Conservation (phyloP, 768 basidiomycete species). For the Gymnopilus junonius region DNA sequence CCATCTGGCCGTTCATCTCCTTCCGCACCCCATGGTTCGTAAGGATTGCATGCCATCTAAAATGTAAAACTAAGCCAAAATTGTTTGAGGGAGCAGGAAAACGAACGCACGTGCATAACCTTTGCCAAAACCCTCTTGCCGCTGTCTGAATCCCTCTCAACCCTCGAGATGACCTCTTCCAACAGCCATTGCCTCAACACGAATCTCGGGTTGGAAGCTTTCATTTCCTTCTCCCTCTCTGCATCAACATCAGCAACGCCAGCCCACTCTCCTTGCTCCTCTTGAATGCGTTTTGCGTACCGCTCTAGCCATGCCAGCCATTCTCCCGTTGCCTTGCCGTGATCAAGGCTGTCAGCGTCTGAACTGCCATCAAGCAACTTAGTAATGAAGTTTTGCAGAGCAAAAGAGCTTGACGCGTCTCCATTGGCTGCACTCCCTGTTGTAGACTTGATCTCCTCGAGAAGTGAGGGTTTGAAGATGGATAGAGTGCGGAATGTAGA, state of each 20-base stretch:
- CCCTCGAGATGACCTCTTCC: conserved; percentile 85
- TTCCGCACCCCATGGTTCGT: conserved; percentile 87
- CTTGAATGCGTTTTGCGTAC: conserved; percentile 63
- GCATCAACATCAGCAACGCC: conserved; percentile 43
- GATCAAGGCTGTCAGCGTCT: conserved; percentile 47
- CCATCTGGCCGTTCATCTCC: conserved; percentile 46
- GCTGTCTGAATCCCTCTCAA: conserved; percentile 65
- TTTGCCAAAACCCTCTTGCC: conserved; percentile 77
- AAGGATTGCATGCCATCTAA: conserved; percentile 91
- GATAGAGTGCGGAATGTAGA: conserved; percentile 78
- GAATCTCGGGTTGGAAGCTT: conserved; percentile 83
- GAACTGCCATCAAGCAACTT: conserved; percentile 52
- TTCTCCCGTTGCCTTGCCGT: conserved; percentile 48
- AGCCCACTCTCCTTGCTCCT: conserved; percentile 54
- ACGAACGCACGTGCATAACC: conserved; percentile 74
- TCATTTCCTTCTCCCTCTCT: conserved; percentile 54
- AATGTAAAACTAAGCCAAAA: not conserved
- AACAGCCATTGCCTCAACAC: conserved; percentile 94
- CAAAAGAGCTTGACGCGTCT: conserved; percentile 4
- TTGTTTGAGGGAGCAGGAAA: not conserved
- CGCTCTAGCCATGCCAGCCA: conserved; percentile 67
- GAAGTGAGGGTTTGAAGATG: conserved; percentile 55
- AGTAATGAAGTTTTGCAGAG: conserved; percentile 46
- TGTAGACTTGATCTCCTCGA: not conserved
- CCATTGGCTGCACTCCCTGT: not conserved